phyloP scores from a whole-genome alignment of 306 rosid genomes.

The Bauhinia variegata region DNA sequence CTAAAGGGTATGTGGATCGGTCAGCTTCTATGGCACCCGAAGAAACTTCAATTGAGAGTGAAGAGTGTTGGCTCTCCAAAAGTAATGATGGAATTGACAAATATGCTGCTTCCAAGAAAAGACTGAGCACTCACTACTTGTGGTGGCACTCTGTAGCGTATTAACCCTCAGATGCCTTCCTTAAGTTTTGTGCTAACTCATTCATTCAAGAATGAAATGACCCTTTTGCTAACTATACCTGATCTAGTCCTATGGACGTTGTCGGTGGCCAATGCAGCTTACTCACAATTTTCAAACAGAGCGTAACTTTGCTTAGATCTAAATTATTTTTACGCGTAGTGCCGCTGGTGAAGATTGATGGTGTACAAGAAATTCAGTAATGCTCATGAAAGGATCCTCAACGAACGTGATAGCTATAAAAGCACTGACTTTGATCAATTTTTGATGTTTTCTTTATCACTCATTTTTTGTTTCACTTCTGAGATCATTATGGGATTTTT shows the following conservation, averaged over 20 bases:
- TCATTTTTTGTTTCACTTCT: constrained; percentile 18
- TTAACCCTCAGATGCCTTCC: constrained; percentile 46
- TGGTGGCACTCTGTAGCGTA: constrained; percentile 36
- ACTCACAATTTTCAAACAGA: constrained; percentile 21
- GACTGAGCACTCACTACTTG: constrained; percentile 15
- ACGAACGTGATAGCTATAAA: too few species aligned
- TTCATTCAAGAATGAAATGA: constrained; percentile 20
- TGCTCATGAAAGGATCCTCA: too few species aligned
- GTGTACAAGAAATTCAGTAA: too few species aligned
- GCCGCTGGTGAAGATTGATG: not conserved
- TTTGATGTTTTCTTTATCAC: not conserved
- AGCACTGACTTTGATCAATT: too few species aligned
- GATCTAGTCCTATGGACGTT: constrained; percentile 38
- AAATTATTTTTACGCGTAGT: too few species aligned
- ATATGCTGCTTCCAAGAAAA: constrained; percentile 42
- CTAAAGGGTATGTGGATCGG: constrained; percentile 20
- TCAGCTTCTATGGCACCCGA: constrained; percentile 20
- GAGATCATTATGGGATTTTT: constrained; percentile 20
- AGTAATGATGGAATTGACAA: constrained; percentile 42
- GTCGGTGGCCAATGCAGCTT: constrained; percentile 39
- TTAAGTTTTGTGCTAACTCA: constrained; percentile 46
- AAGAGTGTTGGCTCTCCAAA: constrained; percentile 53
- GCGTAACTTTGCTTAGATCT: constrained; percentile 33
- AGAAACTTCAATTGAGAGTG: constrained; percentile 61
- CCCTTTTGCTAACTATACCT: constrained; percentile 36